phyloP scores from a whole-genome alignment of 2,329 filamentous ascomycete genomes.

The Curvularia verruculosa region DNA sequence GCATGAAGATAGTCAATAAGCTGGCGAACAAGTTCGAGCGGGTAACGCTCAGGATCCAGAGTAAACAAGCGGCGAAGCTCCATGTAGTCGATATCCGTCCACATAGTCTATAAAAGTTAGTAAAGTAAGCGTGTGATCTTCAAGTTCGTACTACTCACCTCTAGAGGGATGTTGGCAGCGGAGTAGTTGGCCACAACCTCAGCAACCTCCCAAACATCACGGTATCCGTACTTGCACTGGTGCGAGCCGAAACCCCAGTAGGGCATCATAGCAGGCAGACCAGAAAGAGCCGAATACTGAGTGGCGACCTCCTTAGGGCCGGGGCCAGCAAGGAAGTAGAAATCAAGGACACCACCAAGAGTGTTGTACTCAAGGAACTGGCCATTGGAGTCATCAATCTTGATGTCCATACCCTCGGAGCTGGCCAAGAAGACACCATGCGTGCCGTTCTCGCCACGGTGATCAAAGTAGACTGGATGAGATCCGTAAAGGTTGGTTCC shows the following conservation, averaged over 20 bases:
- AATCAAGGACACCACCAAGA: slow-evolving; percentile 77
- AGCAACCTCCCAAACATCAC: slow-evolving; percentile 66
- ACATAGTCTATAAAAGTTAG: slow-evolving; percentile 64
- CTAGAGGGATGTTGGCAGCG: slow-evolving; percentile 63
- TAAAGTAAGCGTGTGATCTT: fast-evolving
- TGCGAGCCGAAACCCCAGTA: slow-evolving; percentile 61
- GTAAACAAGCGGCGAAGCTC: slow-evolving; percentile 65
- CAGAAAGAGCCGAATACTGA: slow-evolving; percentile 57
- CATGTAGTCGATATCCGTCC: slow-evolving; percentile 78
- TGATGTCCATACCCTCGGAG: slow-evolving; percentile 68
- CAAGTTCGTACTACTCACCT: slow-evolving; percentile 17
- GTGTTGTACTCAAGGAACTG: slow-evolving; percentile 81
- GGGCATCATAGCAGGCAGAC: slow-evolving; percentile 56
- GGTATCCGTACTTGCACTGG: slow-evolving; percentile 57
- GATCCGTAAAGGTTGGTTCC: slow-evolving; percentile 73
- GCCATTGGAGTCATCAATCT: slow-evolving; percentile 68
- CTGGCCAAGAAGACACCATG: slow-evolving; percentile 47
- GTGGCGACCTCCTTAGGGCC: slow-evolving; percentile 54
- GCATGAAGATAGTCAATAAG: slow-evolving; percentile 70
- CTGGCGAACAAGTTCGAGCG: slow-evolving; percentile 65
- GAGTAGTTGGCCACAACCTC: slow-evolving; percentile 72
- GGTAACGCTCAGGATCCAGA: slow-evolving; percentile 68
- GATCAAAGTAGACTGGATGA: slow-evolving; percentile 78
- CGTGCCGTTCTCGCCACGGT: slow-evolving; percentile 58
- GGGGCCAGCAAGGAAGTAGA: slow-evolving; percentile 60